Conservation (phyloP, 2,329 filamentous ascomycete genomes). For the Fusarium neocosmosporiellum region DNA sequence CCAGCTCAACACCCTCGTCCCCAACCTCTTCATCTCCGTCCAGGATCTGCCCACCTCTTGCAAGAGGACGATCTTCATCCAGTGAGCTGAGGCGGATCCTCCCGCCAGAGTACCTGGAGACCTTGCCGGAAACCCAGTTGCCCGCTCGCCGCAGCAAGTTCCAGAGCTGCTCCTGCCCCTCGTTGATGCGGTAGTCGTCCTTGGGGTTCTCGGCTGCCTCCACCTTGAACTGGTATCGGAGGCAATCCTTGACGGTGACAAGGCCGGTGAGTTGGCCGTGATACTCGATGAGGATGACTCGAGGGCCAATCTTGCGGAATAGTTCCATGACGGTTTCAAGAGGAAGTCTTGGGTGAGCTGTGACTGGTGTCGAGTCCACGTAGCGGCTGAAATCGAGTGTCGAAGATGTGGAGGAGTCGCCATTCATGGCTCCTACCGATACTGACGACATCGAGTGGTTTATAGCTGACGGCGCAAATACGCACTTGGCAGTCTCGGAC, state of each 20-base stretch:
- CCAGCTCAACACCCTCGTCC: constrained; percentile 58
- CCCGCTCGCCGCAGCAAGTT: constrained; percentile 62
- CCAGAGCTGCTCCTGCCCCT: constrained; percentile 76
- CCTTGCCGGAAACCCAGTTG: constrained; percentile 68
- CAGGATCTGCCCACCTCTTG: constrained; percentile 58
- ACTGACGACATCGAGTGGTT: constrained; percentile 49
- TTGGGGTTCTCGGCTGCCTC: constrained; percentile 84
- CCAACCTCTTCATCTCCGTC: constrained; percentile 56
- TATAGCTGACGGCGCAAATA: constrained; percentile 68
- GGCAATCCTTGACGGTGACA: constrained; percentile 95
- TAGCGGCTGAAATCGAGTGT: constrained; percentile 86
- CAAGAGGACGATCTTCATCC: constrained; percentile 52
- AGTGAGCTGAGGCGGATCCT: constrained; percentile 63
- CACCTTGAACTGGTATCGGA: constrained; percentile 97
- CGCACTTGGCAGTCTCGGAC: constrained; percentile 76
- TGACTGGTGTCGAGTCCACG: constrained; percentile 88
- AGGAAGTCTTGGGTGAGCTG: constrained; percentile 89
- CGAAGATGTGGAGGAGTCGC: constrained; percentile 52
- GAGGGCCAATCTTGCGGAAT: constrained; percentile 96
- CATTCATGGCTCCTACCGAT: constrained; percentile 24
- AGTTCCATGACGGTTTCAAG: constrained; percentile 98
- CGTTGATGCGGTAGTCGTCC: constrained; percentile 65
- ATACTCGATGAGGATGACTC: constrained; percentile 93
- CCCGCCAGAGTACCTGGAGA: constrained; percentile 66
- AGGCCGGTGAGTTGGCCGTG: constrained; percentile 85